Conservation (phyloP, 495 filamentous ascomycete species). For the Xylaria sp. region DNA sequence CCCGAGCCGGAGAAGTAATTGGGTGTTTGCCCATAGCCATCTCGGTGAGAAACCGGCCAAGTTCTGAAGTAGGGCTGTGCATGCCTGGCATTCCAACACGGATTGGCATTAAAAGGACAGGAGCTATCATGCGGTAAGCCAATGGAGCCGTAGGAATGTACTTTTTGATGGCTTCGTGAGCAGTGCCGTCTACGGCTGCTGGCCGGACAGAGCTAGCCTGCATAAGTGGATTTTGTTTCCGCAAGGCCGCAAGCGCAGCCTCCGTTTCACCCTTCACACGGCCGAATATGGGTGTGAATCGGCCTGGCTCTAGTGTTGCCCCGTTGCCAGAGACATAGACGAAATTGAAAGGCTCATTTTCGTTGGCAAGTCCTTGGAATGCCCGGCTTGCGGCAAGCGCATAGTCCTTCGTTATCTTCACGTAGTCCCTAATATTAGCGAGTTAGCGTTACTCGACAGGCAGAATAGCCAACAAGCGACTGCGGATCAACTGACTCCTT, state of each 20-base stretch:
- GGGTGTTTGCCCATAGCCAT: slow-evolving; percentile 62
- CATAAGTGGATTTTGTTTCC: slow-evolving; percentile 49
- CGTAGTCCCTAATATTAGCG: slow-evolving; percentile 64
- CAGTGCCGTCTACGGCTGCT: slow-evolving; percentile 54
- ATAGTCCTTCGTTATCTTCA: slow-evolving; percentile 70
- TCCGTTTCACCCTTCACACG: slow-evolving; percentile 71
- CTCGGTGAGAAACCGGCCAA: slow-evolving; percentile 55
- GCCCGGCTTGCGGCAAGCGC: slow-evolving; percentile 66
- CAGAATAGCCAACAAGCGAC: slow-evolving; percentile 3
- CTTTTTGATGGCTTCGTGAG: slow-evolving; percentile 57
- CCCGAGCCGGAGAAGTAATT: slow-evolving; percentile 29
- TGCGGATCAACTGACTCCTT: slow-evolving; percentile 59
- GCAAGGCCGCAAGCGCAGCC: slow-evolving; percentile 52
- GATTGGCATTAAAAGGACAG: slow-evolving; percentile 30
- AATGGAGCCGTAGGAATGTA: slow-evolving; percentile 47
- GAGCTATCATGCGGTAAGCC: slow-evolving; percentile 26
- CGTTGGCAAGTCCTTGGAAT: slow-evolving; percentile 57
- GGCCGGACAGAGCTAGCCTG: slow-evolving; percentile 61
- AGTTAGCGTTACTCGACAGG: not conserved
- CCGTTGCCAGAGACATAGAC: slow-evolving; percentile 72
- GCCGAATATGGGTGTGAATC: slow-evolving; percentile 62
- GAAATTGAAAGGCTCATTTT: slow-evolving; percentile 65
- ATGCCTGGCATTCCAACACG: slow-evolving; percentile 30
- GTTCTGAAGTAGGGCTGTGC: slow-evolving; percentile 51
- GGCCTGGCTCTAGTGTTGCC: slow-evolving; percentile 54